These are phyloP conservation scores for Leccinum olivaceopallidum DNA, from an alignment of 768 basidiomycete species.

Conservation along the genomic window DNA sequence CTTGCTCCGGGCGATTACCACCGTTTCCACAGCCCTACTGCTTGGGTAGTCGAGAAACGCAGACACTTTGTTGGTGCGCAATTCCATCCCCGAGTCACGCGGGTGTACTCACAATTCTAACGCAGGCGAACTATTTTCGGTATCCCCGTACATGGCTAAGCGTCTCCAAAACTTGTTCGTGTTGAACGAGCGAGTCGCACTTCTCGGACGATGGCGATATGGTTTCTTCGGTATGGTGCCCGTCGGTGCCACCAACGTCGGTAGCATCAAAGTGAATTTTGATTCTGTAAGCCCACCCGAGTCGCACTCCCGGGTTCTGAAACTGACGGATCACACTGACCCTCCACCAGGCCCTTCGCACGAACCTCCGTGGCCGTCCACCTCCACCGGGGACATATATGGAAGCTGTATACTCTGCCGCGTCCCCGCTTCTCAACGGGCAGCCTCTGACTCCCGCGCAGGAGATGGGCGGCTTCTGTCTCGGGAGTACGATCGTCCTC, in stretches of 20 bases:
- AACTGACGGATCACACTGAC: neutral
- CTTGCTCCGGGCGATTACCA: conserved; percentile 99
- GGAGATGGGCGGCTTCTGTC: conserved; percentile 97
- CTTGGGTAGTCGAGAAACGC: conserved; percentile 96
- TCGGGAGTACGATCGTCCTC: conserved; percentile 94
- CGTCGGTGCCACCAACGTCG: conserved; percentile 98
- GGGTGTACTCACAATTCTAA: neutral
- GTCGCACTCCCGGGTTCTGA: neutral
- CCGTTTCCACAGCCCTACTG: conserved; percentile 92
- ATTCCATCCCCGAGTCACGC: neutral
- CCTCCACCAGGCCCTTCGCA: conserved; percentile 74
- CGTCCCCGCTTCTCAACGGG: conserved; percentile 80
- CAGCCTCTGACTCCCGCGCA: conserved; percentile 87
- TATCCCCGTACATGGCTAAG: conserved; percentile 94
- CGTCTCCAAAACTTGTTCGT: conserved; percentile 92
- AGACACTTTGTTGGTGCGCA: conserved; percentile 89
- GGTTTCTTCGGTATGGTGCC: conserved; percentile 98
- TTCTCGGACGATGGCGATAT: conserved; percentile 91
- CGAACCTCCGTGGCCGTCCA: conserved; percentile 74
- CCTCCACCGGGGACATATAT: conserved; percentile 85
- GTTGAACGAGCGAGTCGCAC: conserved; percentile 95
- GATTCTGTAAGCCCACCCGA: conserved; percentile 58
- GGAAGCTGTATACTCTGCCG: conserved; percentile 89
- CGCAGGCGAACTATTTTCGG: conserved; percentile 89
- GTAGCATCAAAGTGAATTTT: conserved; percentile 94